Conservation (phyloP, 169 alveolate species). For the Eimeria necatrix region DNA sequence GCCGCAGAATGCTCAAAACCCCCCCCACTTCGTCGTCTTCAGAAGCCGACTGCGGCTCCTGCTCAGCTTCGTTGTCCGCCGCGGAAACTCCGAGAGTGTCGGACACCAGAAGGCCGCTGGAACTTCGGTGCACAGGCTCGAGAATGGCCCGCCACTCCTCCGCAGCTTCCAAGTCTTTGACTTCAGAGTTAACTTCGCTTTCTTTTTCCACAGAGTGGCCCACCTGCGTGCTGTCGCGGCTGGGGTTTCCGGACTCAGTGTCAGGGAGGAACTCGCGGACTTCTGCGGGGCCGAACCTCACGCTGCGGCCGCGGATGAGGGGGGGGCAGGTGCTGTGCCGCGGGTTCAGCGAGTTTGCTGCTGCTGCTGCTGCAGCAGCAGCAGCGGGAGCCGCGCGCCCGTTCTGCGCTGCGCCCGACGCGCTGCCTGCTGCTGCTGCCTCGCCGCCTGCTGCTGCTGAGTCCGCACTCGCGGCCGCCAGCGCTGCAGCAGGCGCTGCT, state of each 20-base stretch:
- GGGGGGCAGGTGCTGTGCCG: not conserved
- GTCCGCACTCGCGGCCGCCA: not conserved
- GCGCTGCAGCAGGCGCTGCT: not conserved
- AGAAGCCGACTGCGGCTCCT: not conserved
- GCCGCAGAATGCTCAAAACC: not conserved
- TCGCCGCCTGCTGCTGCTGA: not conserved
- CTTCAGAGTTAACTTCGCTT: too few relatives aligned
- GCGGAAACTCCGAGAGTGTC: not conserved
- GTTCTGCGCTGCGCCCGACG: not conserved
- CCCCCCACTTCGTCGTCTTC: not conserved
- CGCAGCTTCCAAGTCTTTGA: too few relatives aligned
- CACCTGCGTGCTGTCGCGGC: too few relatives aligned
- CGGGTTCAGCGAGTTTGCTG: not conserved
- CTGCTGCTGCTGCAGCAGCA: not conserved
- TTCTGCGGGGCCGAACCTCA: slow-evolving; percentile 31
- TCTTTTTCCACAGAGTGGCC: too few relatives aligned
- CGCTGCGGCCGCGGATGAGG: slow-evolving; percentile 1
- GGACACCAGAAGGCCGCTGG: too few relatives aligned
- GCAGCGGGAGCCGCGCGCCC: too few relatives aligned
- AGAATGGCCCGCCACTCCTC: too few relatives aligned
- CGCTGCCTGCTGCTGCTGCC: not conserved
- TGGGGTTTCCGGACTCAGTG: too few relatives aligned
- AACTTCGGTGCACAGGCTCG: too few relatives aligned
- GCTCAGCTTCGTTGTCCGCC: not conserved
- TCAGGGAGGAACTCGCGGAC: not conserved